These are phyloP conservation scores for Teratosphaeria gauchensis DNA, from an alignment of 2,329 filamentous ascomycete species.

Conservation along the genomic window DNA sequence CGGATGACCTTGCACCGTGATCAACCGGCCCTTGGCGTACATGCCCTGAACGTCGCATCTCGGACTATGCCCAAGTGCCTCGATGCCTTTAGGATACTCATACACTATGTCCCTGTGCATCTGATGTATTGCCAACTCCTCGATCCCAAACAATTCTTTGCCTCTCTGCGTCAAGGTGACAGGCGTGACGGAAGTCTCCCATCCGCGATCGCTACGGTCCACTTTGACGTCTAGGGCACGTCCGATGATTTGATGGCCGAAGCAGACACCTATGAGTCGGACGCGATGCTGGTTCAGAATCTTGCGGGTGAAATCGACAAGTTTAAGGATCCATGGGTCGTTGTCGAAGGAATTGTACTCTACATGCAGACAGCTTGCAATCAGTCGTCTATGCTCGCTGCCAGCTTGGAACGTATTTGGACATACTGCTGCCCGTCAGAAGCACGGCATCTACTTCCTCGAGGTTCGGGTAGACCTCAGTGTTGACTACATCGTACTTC, in stretches of 20 bases:
- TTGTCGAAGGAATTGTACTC: conserved; percentile 65
- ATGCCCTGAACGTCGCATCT: conserved; percentile 71
- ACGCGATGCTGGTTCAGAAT: conserved; percentile 54
- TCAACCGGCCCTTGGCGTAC: conserved; percentile 55
- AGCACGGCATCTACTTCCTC: conserved; percentile 72
- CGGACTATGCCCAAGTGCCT: conserved; percentile 54
- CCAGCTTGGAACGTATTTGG: background rate
- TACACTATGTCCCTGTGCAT: conserved; percentile 77
- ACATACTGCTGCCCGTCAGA: conserved; percentile 53
- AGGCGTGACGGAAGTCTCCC: conserved; percentile 70
- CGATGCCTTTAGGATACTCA: conserved; percentile 51
- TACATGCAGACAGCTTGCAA: conserved; percentile 11
- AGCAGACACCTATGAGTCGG: conserved; percentile 71
- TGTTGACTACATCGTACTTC: conserved; percentile 60
- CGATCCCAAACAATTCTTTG: conserved; percentile 59
- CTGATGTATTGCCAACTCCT: conserved; percentile 61
- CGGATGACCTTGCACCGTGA: conserved; percentile 78
- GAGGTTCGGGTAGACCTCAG: conserved; percentile 59
- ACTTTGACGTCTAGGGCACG: conserved; percentile 62
- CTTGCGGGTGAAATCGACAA: conserved; percentile 58
- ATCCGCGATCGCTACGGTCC: conserved; percentile 56
- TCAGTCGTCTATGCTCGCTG: background rate
- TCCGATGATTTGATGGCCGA: conserved; percentile 77
- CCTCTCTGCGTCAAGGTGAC: conserved; percentile 60
- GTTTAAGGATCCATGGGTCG: conserved; percentile 63